Evolutionary conservation across 129 eudicot species (phyloP).

Genomic region (Chrysanthemum seticuspe): DNA sequence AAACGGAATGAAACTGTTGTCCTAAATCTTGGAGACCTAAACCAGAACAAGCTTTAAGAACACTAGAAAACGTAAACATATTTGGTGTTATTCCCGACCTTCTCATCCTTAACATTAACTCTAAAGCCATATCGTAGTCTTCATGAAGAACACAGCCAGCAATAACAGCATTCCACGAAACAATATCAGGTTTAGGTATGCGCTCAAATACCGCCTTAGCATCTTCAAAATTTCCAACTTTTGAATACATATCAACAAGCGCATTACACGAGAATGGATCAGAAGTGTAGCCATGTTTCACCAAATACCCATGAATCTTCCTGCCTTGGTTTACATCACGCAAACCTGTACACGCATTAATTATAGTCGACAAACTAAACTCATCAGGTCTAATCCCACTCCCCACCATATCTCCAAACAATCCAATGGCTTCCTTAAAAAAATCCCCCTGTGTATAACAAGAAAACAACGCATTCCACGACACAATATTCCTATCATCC

Average conservation of each 20-base stretch:
- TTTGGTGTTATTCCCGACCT: slow-evolving; percentile 55
- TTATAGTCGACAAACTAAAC: slow-evolving; percentile 72
- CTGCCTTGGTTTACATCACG: slow-evolving; percentile 53
- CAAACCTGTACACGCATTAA: slow-evolving; percentile 72
- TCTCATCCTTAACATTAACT: slow-evolving; percentile 55
- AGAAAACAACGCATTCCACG: slow-evolving; percentile 71
- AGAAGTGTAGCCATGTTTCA: slow-evolving; percentile 65
- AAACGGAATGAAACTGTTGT: slow-evolving; percentile 60
- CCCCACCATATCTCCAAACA: slow-evolving; percentile 73
- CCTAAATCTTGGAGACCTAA: slow-evolving; percentile 54
- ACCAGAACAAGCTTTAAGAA: slow-evolving; percentile 86
- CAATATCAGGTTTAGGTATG: slow-evolving; percentile 60
- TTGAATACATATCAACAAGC: slow-evolving; percentile 89
- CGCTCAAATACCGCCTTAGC: slow-evolving; percentile 53
- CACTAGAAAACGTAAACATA: slow-evolving; percentile 76
- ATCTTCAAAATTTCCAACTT: slow-evolving; percentile 57
- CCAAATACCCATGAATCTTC: slow-evolving; percentile 67
- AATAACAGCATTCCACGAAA: slow-evolving; percentile 91
- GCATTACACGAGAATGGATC: slow-evolving; percentile 82
- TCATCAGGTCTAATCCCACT: slow-evolving; percentile 66
- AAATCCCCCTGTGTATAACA: slow-evolving; percentile 54
- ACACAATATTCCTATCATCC: slow-evolving; percentile 66
- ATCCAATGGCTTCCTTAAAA: slow-evolving; percentile 48
- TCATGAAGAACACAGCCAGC: slow-evolving; percentile 83
- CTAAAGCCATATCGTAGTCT: slow-evolving; percentile 47